Base-by-base conservation (phyloP, 1,284 basidiomycete genomes). In the Cryptococcus floricola region DNA sequence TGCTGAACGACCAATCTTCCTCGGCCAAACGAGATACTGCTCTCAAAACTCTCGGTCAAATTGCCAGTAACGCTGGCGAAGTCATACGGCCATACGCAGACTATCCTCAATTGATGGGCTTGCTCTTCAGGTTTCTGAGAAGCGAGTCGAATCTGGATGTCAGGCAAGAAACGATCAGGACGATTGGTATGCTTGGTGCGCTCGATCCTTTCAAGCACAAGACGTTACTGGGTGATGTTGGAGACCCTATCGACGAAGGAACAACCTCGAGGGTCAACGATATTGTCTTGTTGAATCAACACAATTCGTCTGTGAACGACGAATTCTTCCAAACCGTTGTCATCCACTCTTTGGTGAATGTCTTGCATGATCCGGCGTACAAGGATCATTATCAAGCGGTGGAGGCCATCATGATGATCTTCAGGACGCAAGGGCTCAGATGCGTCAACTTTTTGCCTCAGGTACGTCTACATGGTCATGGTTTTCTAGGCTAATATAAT, bases 251-350 rank as follows among this genome's bases (percentile, higher is more conserved):
- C 27, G 68, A 75, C 81, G 58, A 80, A 58, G 73, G 75, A 37
- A 68, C 75, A 14, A 77, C 78, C 13, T 75, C 79, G 39, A 76
- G 79, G 46, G 77, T 80, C 31, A 82, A 82, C 27, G 83, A 85
- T 63, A 80, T 83, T 31, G 80, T 80, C 9, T 77, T 83, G 49
- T 76, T 83, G 16, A 81, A 82, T 62, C 81, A 82, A 65, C 77
- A 77, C 9, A 76, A 71, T 81, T 82, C 60, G 79, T 84, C 56
- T 80, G 86, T 62, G 83, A 85, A 77, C 25, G 96, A 98, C 66
- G 96, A 98, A 71, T 98, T 97, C 77, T 98, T 94, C 78, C 96
- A 98, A 73, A 93, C 91, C 7, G 91, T 96, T 4, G 95, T 94
- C 42, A 91, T 99, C 76, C 89, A 87, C 47, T 86, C 92, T 1